Evolutionary conservation across 2,329 filamentous ascomycete species (phyloP).

Genomic region (Lecanicillium sp.): DNA sequence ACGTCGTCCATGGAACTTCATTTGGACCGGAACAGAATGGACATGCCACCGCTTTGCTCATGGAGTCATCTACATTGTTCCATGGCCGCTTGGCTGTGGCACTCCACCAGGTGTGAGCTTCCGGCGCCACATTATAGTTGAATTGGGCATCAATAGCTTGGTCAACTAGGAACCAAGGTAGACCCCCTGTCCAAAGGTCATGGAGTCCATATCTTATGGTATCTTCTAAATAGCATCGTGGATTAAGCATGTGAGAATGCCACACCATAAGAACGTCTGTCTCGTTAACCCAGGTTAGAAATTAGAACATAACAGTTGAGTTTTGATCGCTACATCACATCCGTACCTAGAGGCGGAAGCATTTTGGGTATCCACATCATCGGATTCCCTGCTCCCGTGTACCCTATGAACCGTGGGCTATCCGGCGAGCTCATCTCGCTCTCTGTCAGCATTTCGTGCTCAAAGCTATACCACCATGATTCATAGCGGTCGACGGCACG

Average conservation of each 20-base stretch:
- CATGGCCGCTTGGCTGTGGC: constrained; percentile 42
- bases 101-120: constrained; percentile 39
- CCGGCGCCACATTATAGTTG: constrained; percentile 41
- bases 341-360: constrained; percentile 56
- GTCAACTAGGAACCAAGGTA: constrained; percentile 59
- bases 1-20: constrained; percentile 54
- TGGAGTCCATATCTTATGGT: constrained; percentile 50
- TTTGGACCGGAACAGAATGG: constrained; percentile 39
- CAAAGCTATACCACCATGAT: constrained; percentile 50
- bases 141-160: constrained; percentile 51
- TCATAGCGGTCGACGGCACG: constrained; percentile 62
- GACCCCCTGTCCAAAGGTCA: constrained; percentile 50
- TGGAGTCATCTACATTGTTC: constrained; percentile 49
- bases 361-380: constrained; percentile 28
- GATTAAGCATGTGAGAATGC: constrained; percentile 75
- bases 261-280: constrained; percentile 70
- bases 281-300: too few species aligned
- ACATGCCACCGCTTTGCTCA: constrained; percentile 43
- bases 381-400: constrained; percentile 12
- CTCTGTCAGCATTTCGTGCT: constrained; percentile 22
- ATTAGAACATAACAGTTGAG: too few species aligned
- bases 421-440: constrained; percentile 23
- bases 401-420: constrained; percentile 25
- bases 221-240: constrained; percentile 66
- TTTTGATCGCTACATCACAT: too few species aligned